phyloP scores from a whole-genome alignment of 225 moss, liverwort and hornwort species.

The Thuidium tamariscinum region DNA sequence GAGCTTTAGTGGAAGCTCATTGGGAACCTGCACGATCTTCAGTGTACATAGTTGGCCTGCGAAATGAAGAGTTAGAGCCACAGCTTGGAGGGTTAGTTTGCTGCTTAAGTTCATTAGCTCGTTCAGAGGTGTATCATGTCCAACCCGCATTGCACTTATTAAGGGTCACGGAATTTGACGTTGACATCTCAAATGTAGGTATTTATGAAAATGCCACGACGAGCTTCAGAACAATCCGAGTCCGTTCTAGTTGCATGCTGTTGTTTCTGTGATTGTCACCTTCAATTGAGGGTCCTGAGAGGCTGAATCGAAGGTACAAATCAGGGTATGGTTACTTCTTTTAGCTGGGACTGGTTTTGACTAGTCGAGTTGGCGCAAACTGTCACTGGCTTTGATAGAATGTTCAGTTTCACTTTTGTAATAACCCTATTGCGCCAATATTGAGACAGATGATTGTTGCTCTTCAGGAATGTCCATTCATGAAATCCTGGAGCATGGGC shows the following conservation, averaged over 20 bases:
- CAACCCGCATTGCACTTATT: not conserved
- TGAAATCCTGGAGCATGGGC: constrained; percentile 92
- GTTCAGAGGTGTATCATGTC: not conserved
- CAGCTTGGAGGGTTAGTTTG: not conserved
- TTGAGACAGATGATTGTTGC: not conserved
- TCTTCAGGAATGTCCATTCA: constrained; percentile 71
- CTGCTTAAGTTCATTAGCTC: not conserved
- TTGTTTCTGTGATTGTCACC: not conserved
- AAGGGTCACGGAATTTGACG: not conserved
- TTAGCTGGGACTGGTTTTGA: not conserved
- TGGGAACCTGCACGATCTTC: not conserved
- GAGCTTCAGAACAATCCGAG: constrained; percentile 88
- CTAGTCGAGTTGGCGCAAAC: not conserved
- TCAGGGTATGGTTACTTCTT: not conserved
- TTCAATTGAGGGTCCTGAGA: not conserved
- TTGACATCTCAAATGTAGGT: not conserved
- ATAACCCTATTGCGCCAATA: not conserved
- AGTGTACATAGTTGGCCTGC: not conserved
- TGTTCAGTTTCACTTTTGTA: not conserved
- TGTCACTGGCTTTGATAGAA: not conserved
- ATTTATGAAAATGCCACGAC: constrained; percentile 40
- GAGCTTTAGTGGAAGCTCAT: not conserved
- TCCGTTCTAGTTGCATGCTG: constrained; percentile 20
- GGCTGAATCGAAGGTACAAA: not conserved
- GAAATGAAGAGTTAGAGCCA: no score